Percentiles rank a stretch among this genome's conserved stretches.
Conservation (phyloP, 2,329 filamentous ascomycete species). For the Periconia macrospinosa region DNA sequence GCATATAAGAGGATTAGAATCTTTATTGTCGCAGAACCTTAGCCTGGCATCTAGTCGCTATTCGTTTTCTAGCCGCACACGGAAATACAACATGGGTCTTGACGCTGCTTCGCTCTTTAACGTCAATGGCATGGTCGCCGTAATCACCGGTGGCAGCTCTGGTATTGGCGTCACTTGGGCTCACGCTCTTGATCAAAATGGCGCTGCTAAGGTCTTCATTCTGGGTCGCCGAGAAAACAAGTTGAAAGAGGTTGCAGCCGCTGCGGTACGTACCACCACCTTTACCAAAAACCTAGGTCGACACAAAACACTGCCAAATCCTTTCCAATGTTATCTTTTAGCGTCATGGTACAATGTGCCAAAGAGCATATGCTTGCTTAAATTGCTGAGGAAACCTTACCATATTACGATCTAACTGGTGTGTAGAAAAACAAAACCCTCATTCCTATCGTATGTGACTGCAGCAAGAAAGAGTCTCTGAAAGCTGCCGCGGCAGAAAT, state of each 20-base stretch:
- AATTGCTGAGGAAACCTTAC: too few species aligned
- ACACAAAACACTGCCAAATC: too few species aligned
- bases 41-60: too few species aligned
- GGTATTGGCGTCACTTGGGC: constrained; percentile 2
- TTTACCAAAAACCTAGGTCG: too few species aligned
- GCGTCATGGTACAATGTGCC: too few species aligned
- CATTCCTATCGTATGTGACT: constrained; percentile 15
- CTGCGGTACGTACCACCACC: constrained; percentile 2
- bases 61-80: too few species aligned
- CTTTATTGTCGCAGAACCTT: too few species aligned
- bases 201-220: constrained; percentile 7
- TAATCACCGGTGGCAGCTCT: constrained; percentile 6
- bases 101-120: constrained; percentile 1
- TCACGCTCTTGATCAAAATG: constrained; percentile 4
- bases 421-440: constrained; percentile 1
- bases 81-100: too few species aligned
- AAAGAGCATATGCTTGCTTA: too few species aligned
- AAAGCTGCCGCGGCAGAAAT: constrained; percentile 6
- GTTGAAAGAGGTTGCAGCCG: constrained; percentile 2
- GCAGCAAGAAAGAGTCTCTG: constrained; percentile 15
- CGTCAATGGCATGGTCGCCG: constrained; percentile 6
- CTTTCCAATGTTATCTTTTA: too few species aligned
- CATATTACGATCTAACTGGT: neutral
- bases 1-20: too few species aligned
- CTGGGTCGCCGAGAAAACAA: constrained; percentile 4